Evolutionary conservation across 2,329 filamentous ascomycete species (phyloP), one percentile per base, ranked within the genome.

Genomic region (Xylariaceae sp.): DNA sequence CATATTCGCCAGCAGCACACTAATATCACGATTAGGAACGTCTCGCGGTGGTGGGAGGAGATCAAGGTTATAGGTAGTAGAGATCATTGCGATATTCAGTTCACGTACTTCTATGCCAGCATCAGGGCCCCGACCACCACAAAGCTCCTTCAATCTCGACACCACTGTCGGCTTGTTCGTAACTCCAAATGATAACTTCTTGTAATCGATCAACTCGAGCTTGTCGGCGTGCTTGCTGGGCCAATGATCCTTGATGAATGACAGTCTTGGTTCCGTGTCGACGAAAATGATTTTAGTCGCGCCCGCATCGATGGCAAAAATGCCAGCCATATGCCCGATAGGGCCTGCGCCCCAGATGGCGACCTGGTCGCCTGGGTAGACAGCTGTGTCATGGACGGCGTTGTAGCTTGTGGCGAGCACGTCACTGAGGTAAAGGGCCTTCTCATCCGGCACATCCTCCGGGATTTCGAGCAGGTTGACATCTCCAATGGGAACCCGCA

Each of bases 261-360:
- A 78, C 4, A 94, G 69, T 1, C 89, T 74, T 64, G 74, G 79
- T 44, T 78, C 87, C 3, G 77, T 78, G 58, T 95, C 89, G 50
- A 95, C 82, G 47, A 90, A 76, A 52, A 94, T 90, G 47, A 95
- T 74, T 46, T 85, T 77, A 34, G 67, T 74, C 0, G 89, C 89
- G 8, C 87, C 87, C 41, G 89, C 80, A n/a, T 79, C 66, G 42
- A 87, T 71, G 0, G 83, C 79, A 66, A 91, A 94, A 39, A 87
- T 71, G 1, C 83, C 85, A 2, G 75, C 78, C 85, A 94, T 93
- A 56, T 94, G 87, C 0, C 89, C 89, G 38, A 95, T 87, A 0
- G 88, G 89, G 0, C 89, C 89, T 0, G 83, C 87, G n/a, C 88
- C 89, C 47, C 87, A 95, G 45, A 94, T 81, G 26, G 87, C 88